Base-by-base conservation (phyloP, 2,329 filamentous ascomycete species). In the Ophiocordyceps camponoti-saundersi region DNA sequence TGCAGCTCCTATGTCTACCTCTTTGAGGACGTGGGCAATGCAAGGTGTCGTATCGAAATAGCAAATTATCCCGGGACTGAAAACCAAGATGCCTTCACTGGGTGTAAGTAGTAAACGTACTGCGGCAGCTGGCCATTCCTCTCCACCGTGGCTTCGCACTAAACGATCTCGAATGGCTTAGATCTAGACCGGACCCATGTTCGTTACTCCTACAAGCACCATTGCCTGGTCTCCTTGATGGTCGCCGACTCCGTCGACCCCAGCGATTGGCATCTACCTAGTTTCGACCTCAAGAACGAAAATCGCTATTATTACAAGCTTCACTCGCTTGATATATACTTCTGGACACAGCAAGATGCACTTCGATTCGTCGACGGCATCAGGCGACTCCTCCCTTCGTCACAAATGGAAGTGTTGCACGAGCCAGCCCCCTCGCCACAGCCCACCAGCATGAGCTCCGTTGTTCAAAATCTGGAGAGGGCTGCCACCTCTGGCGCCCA, bases 1-100 rank as follows among this genome's bases (percentile, higher is more conserved):
- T 84, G 83, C 60, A 75, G 79, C 44, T 88, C 82, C 8, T 89
- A 89, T 60, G 74, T 89, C 48, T 89, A 89, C 58, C 68, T 89
- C 6, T 88, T 86, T 60, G 81, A 88, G 61, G 82, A 85, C 58
- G 73, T 82, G 13, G 69, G 68, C 50, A 75, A 80, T 53, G 71
- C 77, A 50, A 72, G 77, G 50, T 81, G 81, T 52, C 80, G 84
- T 53, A 67, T 89, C 52, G 85, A 89, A 63, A 69, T 89, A 51
- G 84, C 84, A 42, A 90, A 89, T 56, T 70, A 80, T 54, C 75
- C 82, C 10, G 84, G 84, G 46, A 81, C 77, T 3, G 75, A 82
- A 1, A 73, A 82, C n/a, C 84, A 89, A 58, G 84, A 89, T 66
- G 83, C 83, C 12, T 86, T 89, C 58, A 75, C 79, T 53, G 85